A percentile compares a stretch with the other conserved stretches of the same genome.
Conservation (phyloP, 257 asterid species). For the Fraxinus excelsior region DNA sequence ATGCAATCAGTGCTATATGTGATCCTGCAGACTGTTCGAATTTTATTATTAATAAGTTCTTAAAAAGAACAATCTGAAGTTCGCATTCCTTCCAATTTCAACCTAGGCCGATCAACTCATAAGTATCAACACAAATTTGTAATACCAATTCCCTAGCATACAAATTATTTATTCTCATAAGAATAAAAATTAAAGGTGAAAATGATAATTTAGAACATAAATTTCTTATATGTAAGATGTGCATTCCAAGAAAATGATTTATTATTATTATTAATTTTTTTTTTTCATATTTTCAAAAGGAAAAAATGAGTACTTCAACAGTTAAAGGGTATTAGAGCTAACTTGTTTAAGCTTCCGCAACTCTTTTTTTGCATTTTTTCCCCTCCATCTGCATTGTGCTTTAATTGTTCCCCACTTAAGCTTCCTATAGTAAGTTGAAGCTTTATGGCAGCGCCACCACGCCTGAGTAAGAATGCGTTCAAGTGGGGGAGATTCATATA, state of each 20-base stretch:
- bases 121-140: slow-evolving; percentile 5
- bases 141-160: slow-evolving; percentile 1
- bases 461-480: slow-evolving; percentile 49
- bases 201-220: neutral
- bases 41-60: neutral
- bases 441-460: slow-evolving; percentile 82
- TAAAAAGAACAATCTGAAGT: neutral
- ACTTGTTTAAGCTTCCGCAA: slow-evolving; percentile 92
- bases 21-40: neutral
- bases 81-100: slow-evolving; percentile 17
- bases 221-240: neutral
- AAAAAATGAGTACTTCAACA: slow-evolving; percentile 21
- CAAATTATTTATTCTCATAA: neutral
- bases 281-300: slow-evolving; percentile 1
- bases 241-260: slow-evolving; percentile 9
- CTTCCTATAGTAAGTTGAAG: slow-evolving; percentile 56
- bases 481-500: slow-evolving; percentile 28
- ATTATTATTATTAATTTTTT: neutral
- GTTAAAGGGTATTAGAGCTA: slow-evolving; percentile 32
- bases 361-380: slow-evolving; percentile 72
- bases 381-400: slow-evolving; percentile 92
- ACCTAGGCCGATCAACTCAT: neutral
- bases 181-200: neutral
- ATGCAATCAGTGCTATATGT: slow-evolving; percentile 14
- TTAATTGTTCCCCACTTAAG: slow-evolving; percentile 71